These are phyloP conservation scores for Penicillium goetzii DNA, from an alignment of 495 filamentous ascomycete genomes.

Conservation along the genomic window DNA sequence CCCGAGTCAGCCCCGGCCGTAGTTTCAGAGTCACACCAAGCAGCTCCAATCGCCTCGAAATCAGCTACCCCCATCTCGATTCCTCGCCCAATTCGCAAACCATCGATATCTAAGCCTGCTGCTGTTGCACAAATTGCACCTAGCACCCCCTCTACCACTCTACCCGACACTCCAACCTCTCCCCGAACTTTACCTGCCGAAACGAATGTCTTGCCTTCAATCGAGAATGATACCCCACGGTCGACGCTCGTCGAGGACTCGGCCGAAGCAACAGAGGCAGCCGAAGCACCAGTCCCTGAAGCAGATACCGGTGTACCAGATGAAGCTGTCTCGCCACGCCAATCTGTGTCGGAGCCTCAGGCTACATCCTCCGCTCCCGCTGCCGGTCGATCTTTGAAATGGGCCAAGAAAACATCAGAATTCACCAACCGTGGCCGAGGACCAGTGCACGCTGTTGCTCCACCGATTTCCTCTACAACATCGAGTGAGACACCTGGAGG, in stretches of 20 bases:
- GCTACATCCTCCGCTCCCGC: not conserved
- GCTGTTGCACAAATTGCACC: not conserved
- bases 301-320: not conserved
- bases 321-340: slow-evolving; percentile 7
- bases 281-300: not conserved
- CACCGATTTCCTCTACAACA: slow-evolving; percentile 2
- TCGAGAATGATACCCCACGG: slow-evolving; percentile 21
- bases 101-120: slow-evolving; percentile 23
- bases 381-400: slow-evolving; percentile 19
- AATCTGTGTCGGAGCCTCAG: slow-evolving; percentile 1
- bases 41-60: slow-evolving; percentile 19
- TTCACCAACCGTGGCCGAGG: slow-evolving; percentile 14
- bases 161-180: slow-evolving; percentile 22
- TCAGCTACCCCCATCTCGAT: slow-evolving; percentile 34
- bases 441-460: slow-evolving; percentile 14
- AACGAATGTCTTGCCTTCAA: slow-evolving; percentile 17
- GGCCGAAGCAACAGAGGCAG: not conserved
- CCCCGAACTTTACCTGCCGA: slow-evolving; percentile 18
- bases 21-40: slow-evolving; percentile 19
- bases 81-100: slow-evolving; percentile 37
- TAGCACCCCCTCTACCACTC: slow-evolving; percentile 11
- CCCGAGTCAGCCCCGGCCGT: slow-evolving; percentile 18
- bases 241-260: not conserved
- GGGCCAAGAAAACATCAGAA: slow-evolving; percentile 27
- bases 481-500: slow-evolving; percentile 1